Evolutionary conservation across 2,329 filamentous ascomycete species (phyloP), one percentile per base, ranked within the genome.

Genomic region (Podosphaera fusca): DNA sequence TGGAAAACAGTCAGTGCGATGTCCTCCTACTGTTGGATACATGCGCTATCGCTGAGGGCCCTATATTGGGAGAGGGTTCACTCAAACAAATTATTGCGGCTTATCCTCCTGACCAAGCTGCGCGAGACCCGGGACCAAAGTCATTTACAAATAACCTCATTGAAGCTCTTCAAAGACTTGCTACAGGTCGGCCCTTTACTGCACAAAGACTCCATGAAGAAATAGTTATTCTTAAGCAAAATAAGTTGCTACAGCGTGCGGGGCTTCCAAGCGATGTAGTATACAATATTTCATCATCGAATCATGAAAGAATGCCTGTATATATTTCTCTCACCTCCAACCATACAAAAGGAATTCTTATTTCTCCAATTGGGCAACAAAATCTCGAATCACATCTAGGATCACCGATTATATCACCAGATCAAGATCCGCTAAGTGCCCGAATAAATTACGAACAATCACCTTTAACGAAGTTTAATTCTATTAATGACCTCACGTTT

Each of bases 71-170:
- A 31, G 75, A 73, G 58, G 73, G 76, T 62, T 78, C 78, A 34
- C 68, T 74, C 29, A 83, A 82, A 66, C 79, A 83, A 65, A 74
- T 74, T 50, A 80, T 83, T 61, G 78, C 79, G 4, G 77, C 79
- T n/a, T 76, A 72, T 62, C 72, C 71, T 1, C 70, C 74, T 5
- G 78, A 80, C n/a, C 73, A 75, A 57, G 70, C 67, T 55, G 64
- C 67, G 9, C 68, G 70, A 45, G 74, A 75, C 38, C 65, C 70
- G 33, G 67, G 70, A n/a, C 66, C 71, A n/a, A 72, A 71, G 47
- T 78, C 77, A 1, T 82, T 83, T 60, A 81, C 79, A 0, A 73
- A 72, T n/a, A 73, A 73, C 59, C 67, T 82, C 21, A 70, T 72
- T 33, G 76, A 81, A 34, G 74, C 77, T 21, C 70, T 83, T 9